Percentiles rank a stretch among this genome's conserved stretches.
phyloP scores from a whole-genome alignment of 163 green algal genomes.

The Botryococcus braunii region DNA sequence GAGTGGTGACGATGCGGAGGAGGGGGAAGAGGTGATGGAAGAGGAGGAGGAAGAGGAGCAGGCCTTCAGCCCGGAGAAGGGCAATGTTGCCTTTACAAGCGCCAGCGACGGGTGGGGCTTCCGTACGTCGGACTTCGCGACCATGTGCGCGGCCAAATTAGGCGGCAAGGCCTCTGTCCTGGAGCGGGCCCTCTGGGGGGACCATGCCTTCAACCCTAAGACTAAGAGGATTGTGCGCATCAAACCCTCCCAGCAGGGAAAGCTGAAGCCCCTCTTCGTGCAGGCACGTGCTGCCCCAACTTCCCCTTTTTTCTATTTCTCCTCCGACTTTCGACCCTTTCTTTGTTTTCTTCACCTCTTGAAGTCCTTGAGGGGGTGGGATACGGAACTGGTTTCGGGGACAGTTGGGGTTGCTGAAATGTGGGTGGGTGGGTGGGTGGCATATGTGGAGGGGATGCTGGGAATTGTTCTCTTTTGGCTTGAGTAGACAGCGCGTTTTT shows the following conservation, averaged over 20 bases:
- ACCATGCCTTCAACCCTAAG: conserved; percentile 80
- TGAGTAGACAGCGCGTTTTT: too few relatives aligned
- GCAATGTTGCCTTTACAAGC: conserved; percentile 90
- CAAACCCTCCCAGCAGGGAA: conserved; percentile 22
- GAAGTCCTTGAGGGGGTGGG: too few relatives aligned
- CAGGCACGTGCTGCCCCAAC: conserved; percentile 6
- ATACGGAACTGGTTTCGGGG: too few relatives aligned
- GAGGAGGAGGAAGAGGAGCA: conserved; percentile 41
- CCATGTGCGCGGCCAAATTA: conserved; percentile 83
- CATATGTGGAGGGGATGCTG: too few relatives aligned
- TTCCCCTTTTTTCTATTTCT: not conserved
- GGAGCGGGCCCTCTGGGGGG: conserved; percentile 76
- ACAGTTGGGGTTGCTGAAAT: too few relatives aligned
- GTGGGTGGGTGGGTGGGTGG: too few relatives aligned
- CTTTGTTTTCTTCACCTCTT: too few relatives aligned
- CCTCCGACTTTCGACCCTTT: not conserved
- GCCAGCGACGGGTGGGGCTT: conserved; percentile 96
- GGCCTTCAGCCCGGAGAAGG: conserved; percentile 50
- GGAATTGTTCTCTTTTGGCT: too few relatives aligned
- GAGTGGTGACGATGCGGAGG: too few relatives aligned
- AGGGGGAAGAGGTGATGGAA: conserved; percentile 18
- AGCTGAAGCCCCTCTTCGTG: conserved; percentile 82
- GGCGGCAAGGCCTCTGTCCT: conserved; percentile 36
- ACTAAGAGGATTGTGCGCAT: conserved; percentile 76
- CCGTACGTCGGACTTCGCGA: conserved; percentile 73